Conservation (phyloP, 495 filamentous ascomycete species). For the Lineolata rhizophorae region DNA sequence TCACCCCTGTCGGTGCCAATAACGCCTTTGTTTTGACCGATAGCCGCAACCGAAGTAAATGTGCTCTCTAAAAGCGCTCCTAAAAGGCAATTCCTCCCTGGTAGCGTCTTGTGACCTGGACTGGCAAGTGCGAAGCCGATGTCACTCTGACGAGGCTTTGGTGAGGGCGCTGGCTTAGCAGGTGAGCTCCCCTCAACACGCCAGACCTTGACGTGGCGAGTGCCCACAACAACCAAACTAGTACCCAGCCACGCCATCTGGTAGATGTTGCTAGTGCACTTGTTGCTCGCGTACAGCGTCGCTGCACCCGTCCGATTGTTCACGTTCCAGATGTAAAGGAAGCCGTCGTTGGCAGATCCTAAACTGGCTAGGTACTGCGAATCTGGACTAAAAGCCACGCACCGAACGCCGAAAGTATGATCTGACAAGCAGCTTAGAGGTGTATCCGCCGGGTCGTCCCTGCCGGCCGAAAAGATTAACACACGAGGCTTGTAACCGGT, state of each 20-base stretch:
- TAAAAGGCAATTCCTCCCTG: conserved; percentile 47
- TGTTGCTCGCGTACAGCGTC: conserved; percentile 75
- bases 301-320: conserved; percentile 67
- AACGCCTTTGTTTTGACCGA: conserved; percentile 41
- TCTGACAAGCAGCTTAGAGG: conserved; percentile 75
- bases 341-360: conserved; percentile 77
- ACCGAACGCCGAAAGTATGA: conserved; percentile 73
- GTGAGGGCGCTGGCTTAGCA: too few relatives aligned
- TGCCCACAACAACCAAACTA: conserved; percentile 49
- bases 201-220: conserved; percentile 90
- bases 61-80: conserved; percentile 57
- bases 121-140: conserved; percentile 12
- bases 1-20: conserved; percentile 52
- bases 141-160: too few relatives aligned
- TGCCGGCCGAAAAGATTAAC: conserved; percentile 60
- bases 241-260: conserved; percentile 77
- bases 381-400: conserved; percentile 73
- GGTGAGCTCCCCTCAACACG: conserved; percentile 44
- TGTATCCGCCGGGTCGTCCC: conserved; percentile 52
- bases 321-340: conserved; percentile 78
- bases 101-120: conserved; percentile 18
- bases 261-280: conserved; percentile 66
- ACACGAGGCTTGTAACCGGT: conserved; percentile 87
- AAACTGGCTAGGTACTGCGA: conserved; percentile 75
- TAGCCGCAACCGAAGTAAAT: conserved; percentile 55